phyloP scores from a whole-genome alignment of 306 rosid genomes.

The Luffa acutangula region DNA sequence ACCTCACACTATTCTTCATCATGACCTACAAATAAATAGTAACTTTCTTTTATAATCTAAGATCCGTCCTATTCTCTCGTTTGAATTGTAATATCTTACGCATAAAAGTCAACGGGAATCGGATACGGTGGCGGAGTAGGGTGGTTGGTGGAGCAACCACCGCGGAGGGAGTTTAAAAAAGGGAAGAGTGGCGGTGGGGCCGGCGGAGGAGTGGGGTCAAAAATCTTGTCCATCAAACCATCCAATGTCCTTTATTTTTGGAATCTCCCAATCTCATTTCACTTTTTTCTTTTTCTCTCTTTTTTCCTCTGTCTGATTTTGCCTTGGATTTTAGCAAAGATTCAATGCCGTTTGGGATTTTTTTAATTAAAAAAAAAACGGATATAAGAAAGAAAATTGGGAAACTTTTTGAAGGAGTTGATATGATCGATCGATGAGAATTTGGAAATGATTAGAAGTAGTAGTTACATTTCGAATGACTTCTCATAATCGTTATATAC shows the following conservation, averaged over 20 bases:
- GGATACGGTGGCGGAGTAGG: background rate
- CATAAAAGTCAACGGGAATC: background rate
- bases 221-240: background rate
- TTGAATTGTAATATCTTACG: background rate
- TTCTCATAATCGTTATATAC: background rate
- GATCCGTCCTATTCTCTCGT: background rate
- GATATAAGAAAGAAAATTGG: background rate
- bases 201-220: background rate
- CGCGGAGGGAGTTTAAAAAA: background rate
- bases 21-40: background rate
- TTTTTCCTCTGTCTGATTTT: background rate
- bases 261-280: background rate
- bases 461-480: background rate
- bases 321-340: slow-evolving; percentile 2
- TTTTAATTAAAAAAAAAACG: background rate
- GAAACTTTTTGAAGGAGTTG: background rate
- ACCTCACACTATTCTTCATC: too few relatives aligned
- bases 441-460: background rate
- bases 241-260: slow-evolving; percentile 7
- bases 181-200: background rate
- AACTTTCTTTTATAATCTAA: background rate
- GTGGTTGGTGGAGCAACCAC: slow-evolving; percentile 3
- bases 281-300: background rate
- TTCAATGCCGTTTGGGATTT: background rate
- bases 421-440: background rate